Evolutionary conservation across 176 grass and related monocot species (phyloP).

Genomic region (Zea mays): DNA sequence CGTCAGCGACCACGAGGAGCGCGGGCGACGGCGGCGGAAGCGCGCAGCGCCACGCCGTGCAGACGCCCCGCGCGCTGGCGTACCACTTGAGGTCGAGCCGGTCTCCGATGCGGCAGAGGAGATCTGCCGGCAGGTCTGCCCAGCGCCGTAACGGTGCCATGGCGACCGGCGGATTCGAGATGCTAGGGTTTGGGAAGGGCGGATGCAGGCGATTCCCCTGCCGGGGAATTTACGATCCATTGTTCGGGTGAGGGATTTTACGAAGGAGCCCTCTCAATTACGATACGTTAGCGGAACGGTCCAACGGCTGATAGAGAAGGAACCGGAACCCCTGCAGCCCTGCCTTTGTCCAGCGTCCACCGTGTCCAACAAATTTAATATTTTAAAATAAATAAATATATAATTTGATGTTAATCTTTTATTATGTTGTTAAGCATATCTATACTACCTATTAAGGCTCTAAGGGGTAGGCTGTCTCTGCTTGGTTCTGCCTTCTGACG

Average conservation of each 20-base stretch:
- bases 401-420: too few species aligned
- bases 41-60: conserved; percentile 55
- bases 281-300: not conserved
- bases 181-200: conserved; percentile 26
- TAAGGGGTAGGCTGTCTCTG: too few species aligned
- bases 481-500: too few species aligned
- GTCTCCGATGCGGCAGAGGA: conserved; percentile 56
- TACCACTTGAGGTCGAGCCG: conserved; percentile 60
- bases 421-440: too few species aligned
- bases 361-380: too few species aligned
- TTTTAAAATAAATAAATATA: too few species aligned
- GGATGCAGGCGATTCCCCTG: not conserved
- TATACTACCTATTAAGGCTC: too few species aligned
- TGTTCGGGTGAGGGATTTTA: conserved; percentile 20
- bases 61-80: conserved; percentile 46
- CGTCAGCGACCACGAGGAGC: conserved; percentile 49
- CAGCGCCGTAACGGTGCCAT: conserved; percentile 58
- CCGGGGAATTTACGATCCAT: conserved; percentile 55
- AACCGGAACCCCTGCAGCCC: not conserved
- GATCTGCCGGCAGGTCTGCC: conserved; percentile 59
- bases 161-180: conserved; percentile 5
- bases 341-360: too few species aligned
- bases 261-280: not conserved
- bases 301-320: not conserved
- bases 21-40: conserved; percentile 42